Evolutionary conservation across 768 basidiomycete species (phyloP).

Genomic region (Lactifluus subvellereus): DNA sequence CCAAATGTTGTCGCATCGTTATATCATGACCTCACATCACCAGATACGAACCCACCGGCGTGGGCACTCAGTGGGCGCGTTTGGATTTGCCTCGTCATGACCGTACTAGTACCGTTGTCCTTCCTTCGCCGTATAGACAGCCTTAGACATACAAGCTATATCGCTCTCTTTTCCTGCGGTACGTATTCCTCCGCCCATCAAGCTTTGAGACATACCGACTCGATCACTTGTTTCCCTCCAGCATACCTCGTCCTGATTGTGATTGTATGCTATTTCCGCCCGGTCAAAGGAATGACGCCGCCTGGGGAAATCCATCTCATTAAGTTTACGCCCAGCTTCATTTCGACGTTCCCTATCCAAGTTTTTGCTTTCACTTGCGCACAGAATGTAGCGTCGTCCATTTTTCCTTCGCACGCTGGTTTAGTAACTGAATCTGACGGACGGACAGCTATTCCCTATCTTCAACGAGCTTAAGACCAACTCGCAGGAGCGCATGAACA

Average conservation of each 20-base stretch:
- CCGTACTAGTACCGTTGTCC: slow-evolving; percentile 69
- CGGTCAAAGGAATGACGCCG: slow-evolving; percentile 54
- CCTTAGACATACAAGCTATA: slow-evolving; percentile 84
- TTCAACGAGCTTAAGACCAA: slow-evolving; percentile 87
- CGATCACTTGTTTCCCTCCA: slow-evolving; percentile 27
- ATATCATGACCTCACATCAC: slow-evolving; percentile 70
- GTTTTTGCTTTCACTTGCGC: slow-evolving; percentile 90
- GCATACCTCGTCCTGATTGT: slow-evolving; percentile 79
- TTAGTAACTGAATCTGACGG: slow-evolving; percentile 6
- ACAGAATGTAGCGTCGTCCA: slow-evolving; percentile 68
- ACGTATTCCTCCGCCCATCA: slow-evolving; percentile 32
- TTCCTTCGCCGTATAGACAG: slow-evolving; percentile 83
- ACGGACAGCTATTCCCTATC: slow-evolving; percentile 76
- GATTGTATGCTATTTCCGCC: slow-evolving; percentile 71
- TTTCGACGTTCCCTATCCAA: slow-evolving; percentile 88
- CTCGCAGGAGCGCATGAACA: slow-evolving; percentile 77
- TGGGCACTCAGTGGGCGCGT: slow-evolving; percentile 74
- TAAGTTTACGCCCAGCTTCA: slow-evolving; percentile 69
- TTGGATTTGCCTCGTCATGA: slow-evolving; percentile 80
- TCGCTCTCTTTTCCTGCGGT: slow-evolving; percentile 88
- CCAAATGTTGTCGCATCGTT: slow-evolving; percentile 83
- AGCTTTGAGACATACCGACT: slow-evolving; percentile 9
- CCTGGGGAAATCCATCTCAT: slow-evolving; percentile 66
- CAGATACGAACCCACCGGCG: slow-evolving; percentile 56
- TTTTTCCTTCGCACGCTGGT: neutral